These are phyloP conservation scores for Mucor racemosus DNA, from an alignment of 371 early-diverging fungal genomes.

Conservation along the genomic window DNA sequence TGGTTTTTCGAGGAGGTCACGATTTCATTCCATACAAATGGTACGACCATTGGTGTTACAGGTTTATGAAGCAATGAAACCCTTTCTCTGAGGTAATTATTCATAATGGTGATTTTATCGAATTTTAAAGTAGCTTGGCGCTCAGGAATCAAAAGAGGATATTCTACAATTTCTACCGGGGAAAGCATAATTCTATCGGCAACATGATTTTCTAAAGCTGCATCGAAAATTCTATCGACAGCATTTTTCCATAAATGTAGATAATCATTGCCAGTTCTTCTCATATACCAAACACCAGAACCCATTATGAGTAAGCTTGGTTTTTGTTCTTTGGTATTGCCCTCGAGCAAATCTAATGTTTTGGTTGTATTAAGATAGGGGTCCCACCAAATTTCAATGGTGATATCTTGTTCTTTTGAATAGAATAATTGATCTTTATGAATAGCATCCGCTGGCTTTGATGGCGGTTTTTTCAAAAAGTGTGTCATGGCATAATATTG, in stretches of 20 bases:
- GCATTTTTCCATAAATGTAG: conserved; percentile 49
- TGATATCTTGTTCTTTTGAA: conserved; percentile 35
- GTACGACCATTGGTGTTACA: conserved; percentile 43
- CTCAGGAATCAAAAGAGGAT: conserved; percentile 38
- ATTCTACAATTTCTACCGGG: conserved; percentile 45
- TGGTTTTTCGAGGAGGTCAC: conserved; percentile 33
- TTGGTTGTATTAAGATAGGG: conserved; percentile 63
- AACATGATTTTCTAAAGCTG: conserved; percentile 26
- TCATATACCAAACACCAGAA: conserved; percentile 67
- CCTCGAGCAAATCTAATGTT: conserved; percentile 38
- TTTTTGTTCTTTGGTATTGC: conserved; percentile 20
- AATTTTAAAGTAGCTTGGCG: conserved; percentile 46
- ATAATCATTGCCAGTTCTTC: conserved; percentile 40
- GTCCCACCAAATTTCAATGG: conserved; percentile 70
- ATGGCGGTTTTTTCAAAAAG: conserved; percentile 36
- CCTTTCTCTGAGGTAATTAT: conserved; percentile 47
- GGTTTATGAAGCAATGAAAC: conserved; percentile 9
- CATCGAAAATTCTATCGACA: conserved; percentile 49
- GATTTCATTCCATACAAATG: conserved; percentile 61
- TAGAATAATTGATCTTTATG: conserved; percentile 43
- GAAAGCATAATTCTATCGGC: conserved; percentile 44
- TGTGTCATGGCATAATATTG: conserved; percentile 61
- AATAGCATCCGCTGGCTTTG: conserved; percentile 35
- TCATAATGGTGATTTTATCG: conserved; percentile 59
- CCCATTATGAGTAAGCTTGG: conserved; percentile 61